Evolutionary conservation across 2,329 filamentous ascomycete genomes (phyloP).

Genomic region (Aureobasidium sp.): DNA sequence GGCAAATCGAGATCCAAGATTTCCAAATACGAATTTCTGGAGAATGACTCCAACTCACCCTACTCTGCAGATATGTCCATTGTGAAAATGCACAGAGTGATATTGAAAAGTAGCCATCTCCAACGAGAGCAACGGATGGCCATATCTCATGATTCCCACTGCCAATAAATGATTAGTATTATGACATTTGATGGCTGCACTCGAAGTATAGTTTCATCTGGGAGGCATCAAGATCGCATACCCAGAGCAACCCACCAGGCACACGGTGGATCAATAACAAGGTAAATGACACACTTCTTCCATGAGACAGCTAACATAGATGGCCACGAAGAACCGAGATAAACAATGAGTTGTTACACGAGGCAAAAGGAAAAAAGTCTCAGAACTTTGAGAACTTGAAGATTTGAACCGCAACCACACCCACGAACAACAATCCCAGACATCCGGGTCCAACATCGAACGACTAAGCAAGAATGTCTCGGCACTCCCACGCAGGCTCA

Average conservation of each 20-base stretch:
- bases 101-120: background rate
- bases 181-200: background rate
- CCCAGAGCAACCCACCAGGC: background rate
- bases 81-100: background rate
- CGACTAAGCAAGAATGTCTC: background rate
- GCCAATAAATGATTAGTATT: background rate
- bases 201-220: too few species aligned
- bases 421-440: background rate
- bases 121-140: too few species aligned
- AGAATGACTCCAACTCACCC: rapidly evolving
- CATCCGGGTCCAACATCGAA: background rate
- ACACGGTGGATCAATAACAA: background rate
- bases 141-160: too few species aligned
- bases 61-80: background rate
- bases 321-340: background rate
- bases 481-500: background rate
- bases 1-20: background rate
- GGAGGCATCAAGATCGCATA: background rate
- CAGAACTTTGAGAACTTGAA: background rate
- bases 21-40: background rate
- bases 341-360: background rate
- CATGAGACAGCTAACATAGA: background rate
- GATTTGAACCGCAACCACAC: background rate
- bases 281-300: background rate
- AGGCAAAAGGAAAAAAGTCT: background rate